Percentiles rank a stretch among this genome's conserved stretches.
Evolutionary conservation across 495 filamentous ascomycete species (phyloP).

Genomic region (Physcia stellaris): DNA sequence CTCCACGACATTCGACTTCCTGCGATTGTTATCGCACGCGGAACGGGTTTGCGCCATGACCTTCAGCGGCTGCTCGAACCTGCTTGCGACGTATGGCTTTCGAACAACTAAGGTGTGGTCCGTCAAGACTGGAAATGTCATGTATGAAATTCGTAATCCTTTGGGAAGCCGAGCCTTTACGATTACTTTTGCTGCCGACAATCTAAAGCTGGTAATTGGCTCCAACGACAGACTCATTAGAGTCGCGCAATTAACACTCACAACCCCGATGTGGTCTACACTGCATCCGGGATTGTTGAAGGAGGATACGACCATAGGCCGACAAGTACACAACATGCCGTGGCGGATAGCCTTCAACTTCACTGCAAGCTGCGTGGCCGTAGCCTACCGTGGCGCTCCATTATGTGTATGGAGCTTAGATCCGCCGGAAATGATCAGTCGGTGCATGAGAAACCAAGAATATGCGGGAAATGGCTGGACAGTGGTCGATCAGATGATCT

Average conservation of each 20-base stretch:
- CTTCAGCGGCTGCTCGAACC: slow-evolving; percentile 5
- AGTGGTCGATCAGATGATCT: slow-evolving; percentile 11
- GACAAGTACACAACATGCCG: slow-evolving; percentile 8
- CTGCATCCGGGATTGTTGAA: not conserved
- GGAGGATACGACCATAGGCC: not conserved
- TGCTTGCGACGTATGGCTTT: slow-evolving; percentile 13
- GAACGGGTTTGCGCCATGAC: slow-evolving; percentile 11
- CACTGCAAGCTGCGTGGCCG: slow-evolving; percentile 7
- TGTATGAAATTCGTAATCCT: slow-evolving; percentile 6
- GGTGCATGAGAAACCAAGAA: slow-evolving; percentile 7
- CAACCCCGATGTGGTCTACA: slow-evolving; percentile 1
- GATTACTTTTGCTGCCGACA: slow-evolving; percentile 7
- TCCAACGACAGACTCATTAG: slow-evolving; percentile 7
- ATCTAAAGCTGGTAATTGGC: slow-evolving; percentile 5
- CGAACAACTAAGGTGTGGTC: slow-evolving; percentile 12
- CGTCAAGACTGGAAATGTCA: slow-evolving; percentile 1
- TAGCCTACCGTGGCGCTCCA: slow-evolving; percentile 12
- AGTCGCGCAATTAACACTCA: not conserved
- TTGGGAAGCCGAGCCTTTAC: slow-evolving; percentile 5
- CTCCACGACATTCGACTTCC: slow-evolving; percentile 8
- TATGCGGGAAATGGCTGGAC: slow-evolving; percentile 9
- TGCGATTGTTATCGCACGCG: slow-evolving; percentile 7
- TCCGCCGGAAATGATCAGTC: not conserved
- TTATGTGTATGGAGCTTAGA: slow-evolving; percentile 9
- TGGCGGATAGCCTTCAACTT: slow-evolving; percentile 8